A percentile compares a stretch with the other conserved stretches of the same genome.
Evolutionary conservation across 768 basidiomycete species (phyloP).

Genomic region (Trametes elegans): DNA sequence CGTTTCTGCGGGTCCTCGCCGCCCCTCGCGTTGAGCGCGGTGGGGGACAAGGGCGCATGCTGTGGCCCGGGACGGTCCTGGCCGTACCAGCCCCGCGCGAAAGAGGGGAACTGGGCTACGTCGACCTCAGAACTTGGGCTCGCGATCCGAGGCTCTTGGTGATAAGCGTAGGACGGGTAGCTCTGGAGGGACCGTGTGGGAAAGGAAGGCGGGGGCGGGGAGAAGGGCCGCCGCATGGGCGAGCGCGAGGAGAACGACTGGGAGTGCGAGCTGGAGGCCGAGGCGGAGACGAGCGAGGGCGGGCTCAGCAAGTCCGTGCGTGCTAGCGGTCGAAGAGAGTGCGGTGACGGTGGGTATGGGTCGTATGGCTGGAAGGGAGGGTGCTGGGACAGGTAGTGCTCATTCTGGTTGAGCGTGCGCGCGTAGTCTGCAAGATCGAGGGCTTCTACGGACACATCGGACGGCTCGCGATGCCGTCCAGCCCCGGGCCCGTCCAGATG

Average conservation of each 20-base stretch:
- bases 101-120: constrained; percentile 60
- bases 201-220: constrained; percentile 41
- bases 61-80: constrained; percentile 20
- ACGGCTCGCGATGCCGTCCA: constrained; percentile 41
- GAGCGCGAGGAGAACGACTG: constrained; percentile 21
- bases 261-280: constrained; percentile 28
- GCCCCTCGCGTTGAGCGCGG: constrained; percentile 12
- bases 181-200: constrained; percentile 26
- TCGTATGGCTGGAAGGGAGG: constrained; percentile 26
- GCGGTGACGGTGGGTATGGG: constrained; percentile 33
- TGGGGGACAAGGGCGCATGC: constrained; percentile 5
- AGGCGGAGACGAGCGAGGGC: constrained; percentile 46
- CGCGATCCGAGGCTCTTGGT: constrained; percentile 13
- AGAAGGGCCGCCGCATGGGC: constrained; percentile 43
- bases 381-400: constrained; percentile 24
- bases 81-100: constrained; percentile 63
- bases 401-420: constrained; percentile 42
- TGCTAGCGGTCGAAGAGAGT: constrained; percentile 14
- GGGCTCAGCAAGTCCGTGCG: constrained; percentile 24
- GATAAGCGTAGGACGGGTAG: constrained; percentile 11
- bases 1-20: constrained; percentile 18
- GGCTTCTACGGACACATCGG: constrained; percentile 67
- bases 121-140: constrained; percentile 48
- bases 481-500: constrained; percentile 19
- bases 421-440: constrained; percentile 74